phyloP scores from a whole-genome alignment of 441 rosid species.

The Pelargonium myrrhifolium region DNA sequence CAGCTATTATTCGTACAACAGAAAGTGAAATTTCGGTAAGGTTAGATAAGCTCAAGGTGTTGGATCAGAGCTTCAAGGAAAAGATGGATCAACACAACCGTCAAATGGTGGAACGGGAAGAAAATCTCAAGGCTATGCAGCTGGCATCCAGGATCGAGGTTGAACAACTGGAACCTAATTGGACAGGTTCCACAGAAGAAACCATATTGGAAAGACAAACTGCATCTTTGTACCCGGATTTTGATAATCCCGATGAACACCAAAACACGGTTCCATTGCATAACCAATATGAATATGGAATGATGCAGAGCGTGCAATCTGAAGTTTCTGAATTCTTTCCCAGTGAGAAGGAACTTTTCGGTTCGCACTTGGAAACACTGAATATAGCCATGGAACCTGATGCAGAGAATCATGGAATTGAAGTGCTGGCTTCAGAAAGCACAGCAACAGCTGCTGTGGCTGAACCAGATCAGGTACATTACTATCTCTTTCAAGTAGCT shows the following conservation, averaged over 20 bases:
- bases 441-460: neutral
- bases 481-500: neutral
- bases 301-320: neutral
- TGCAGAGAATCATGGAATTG: neutral
- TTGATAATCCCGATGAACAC: neutral
- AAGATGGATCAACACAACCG: neutral
- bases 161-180: neutral
- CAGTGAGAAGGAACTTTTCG: neutral
- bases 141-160: neutral
- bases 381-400: neutral
- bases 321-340: neutral
- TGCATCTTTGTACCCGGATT: neutral
- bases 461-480: neutral
- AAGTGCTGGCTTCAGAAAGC: neutral
- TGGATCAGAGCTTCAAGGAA: neutral
- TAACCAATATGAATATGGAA: neutral
- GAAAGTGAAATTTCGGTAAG: neutral
- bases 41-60: neutral
- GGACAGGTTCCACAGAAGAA: neutral
- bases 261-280: neutral
- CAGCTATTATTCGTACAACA: neutral
- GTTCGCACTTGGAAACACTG: neutral
- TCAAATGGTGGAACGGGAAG: neutral
- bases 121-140: neutral
- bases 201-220: neutral